Percentiles rank a stretch among this genome's conserved stretches.
Conservation (phyloP, 352 stramenopile species). For the Lagenidium sp. region DNA sequence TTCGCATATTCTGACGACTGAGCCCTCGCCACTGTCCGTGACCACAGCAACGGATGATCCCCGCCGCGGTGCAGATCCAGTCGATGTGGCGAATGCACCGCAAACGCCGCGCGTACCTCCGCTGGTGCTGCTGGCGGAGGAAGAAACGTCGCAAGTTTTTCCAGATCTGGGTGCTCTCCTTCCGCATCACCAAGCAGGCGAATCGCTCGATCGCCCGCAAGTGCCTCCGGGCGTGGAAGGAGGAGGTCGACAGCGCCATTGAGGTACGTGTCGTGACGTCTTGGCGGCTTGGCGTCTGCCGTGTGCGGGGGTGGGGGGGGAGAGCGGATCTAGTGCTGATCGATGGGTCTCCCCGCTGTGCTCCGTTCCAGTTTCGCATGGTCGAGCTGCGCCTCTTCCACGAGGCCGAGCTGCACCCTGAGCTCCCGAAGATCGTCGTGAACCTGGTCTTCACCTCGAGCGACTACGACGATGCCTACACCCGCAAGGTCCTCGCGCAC, state of each 20-base stretch:
- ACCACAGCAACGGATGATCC: too few relatives aligned
- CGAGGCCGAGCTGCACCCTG: constrained; percentile 34
- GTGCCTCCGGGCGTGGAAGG: constrained; percentile 33
- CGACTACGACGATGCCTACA: constrained; percentile 26
- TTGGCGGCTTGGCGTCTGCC: not conserved
- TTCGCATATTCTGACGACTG: too few relatives aligned
- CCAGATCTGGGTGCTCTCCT: constrained; percentile 36
- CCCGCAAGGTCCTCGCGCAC: constrained; percentile 15
- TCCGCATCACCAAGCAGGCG: constrained; percentile 25
- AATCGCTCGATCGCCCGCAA: constrained; percentile 21
- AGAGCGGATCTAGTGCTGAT: too few relatives aligned
- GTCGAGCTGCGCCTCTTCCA: constrained; percentile 60
- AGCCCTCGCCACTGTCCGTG: too few relatives aligned
- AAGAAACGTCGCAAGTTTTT: constrained; percentile 23
- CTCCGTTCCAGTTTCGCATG: constrained; percentile 20
- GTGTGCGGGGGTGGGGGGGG: too few relatives aligned
- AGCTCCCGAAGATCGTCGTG: constrained; percentile 44
- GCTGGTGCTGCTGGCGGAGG: constrained; percentile 30
- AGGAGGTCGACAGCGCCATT: constrained; percentile 31
- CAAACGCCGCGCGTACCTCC: constrained; percentile 23
- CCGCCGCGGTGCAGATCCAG: constrained; percentile 39
- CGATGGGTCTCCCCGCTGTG: not conserved
- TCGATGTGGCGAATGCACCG: constrained; percentile 44
- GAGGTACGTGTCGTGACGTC: constrained; percentile 1
- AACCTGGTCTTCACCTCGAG: constrained; percentile 67